Evolutionary conservation across 2,329 filamentous ascomycete species (phyloP).

Genomic region (Elsinoe batatas): DNA sequence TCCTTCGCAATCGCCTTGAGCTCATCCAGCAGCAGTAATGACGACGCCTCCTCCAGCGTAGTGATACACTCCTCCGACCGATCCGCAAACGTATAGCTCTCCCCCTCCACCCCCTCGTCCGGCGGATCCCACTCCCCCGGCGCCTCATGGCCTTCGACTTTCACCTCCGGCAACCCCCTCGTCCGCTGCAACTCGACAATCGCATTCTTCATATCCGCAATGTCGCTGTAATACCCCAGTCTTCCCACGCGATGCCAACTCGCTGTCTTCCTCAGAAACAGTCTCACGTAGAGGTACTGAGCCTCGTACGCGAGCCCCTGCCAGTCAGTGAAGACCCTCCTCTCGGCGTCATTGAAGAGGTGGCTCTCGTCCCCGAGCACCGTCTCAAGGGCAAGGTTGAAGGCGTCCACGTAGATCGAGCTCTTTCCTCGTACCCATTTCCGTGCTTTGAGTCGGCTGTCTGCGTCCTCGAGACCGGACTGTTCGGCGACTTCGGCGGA

Average conservation of each 20-base stretch:
- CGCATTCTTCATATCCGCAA: conserved; percentile 60
- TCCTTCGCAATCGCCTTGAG: conserved; percentile 77
- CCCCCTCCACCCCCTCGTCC: conserved; percentile 40
- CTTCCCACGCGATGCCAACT: conserved; percentile 78
- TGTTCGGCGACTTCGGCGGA: conserved; percentile 41
- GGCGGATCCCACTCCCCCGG: conserved; percentile 42
- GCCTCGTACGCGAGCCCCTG: conserved; percentile 64
- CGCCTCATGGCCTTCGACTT: conserved; percentile 28
- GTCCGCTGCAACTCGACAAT: conserved; percentile 53
- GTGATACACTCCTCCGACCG: conserved; percentile 62
- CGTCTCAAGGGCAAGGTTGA: conserved; percentile 82
- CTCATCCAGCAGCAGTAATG: conserved; percentile 76
- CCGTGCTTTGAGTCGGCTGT: conserved; percentile 45
- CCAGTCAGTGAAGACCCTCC: conserved; percentile 68
- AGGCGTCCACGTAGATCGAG: conserved; percentile 95
- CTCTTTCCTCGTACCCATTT: conserved; percentile 67
- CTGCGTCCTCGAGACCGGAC: conserved; percentile 22
- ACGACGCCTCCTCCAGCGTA: conserved; percentile 72
- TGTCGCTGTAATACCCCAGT: conserved; percentile 72
- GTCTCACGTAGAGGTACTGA: conserved; percentile 86
- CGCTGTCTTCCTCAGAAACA: conserved; percentile 86
- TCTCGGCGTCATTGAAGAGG: conserved; percentile 73
- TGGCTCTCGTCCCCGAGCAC: conserved; percentile 83
- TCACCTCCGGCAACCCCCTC: conserved; percentile 45
- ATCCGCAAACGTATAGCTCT: conserved; percentile 69